Conservation (phyloP, 1,284 basidiomycete species). For the Serendipita sp. region DNA sequence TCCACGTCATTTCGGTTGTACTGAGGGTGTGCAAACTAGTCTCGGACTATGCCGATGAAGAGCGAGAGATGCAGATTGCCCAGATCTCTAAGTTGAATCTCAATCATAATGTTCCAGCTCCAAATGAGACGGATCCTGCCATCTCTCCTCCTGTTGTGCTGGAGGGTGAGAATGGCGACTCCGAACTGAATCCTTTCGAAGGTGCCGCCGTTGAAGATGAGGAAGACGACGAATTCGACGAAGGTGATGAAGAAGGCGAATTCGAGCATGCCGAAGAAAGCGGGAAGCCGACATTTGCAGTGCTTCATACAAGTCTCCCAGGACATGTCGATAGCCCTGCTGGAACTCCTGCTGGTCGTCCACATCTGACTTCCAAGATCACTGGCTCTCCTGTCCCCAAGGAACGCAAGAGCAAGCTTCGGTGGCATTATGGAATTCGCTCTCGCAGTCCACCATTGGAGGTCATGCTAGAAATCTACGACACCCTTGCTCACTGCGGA, state of each 20-base stretch:
- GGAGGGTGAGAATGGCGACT: conserved; percentile 28
- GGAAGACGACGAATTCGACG: conserved; percentile 35
- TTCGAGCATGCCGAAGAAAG: conserved; percentile 36
- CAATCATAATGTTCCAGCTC: not conserved
- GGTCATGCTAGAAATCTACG: conserved; percentile 97
- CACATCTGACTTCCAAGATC: conserved; percentile 25
- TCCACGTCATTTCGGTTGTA: conserved; percentile 6
- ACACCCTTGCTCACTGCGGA: conserved; percentile 79
- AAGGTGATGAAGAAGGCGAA: conserved; percentile 43
- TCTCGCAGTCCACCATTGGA: conserved; percentile 95
- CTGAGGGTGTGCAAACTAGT: conserved; percentile 29
- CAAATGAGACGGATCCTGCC: not conserved
- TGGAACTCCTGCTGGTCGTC: not conserved
- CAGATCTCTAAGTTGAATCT: conserved; percentile 1
- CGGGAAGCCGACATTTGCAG: conserved; percentile 46
- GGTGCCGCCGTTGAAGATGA: conserved; percentile 47
- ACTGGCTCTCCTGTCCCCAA: conserved; percentile 29
- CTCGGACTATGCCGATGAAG: conserved; percentile 61
- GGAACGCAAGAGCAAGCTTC: conserved; percentile 59
- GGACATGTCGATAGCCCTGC: conserved; percentile 22
- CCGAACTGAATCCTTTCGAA: conserved; percentile 63
- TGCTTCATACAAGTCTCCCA: conserved; percentile 71
- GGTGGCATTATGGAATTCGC: conserved; percentile 97
- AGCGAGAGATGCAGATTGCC: conserved; percentile 45
- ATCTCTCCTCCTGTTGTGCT: not conserved